Base-by-base conservation (phyloP, 2,329 filamentous ascomycete species). In the Talaromyces sp. region DNA sequence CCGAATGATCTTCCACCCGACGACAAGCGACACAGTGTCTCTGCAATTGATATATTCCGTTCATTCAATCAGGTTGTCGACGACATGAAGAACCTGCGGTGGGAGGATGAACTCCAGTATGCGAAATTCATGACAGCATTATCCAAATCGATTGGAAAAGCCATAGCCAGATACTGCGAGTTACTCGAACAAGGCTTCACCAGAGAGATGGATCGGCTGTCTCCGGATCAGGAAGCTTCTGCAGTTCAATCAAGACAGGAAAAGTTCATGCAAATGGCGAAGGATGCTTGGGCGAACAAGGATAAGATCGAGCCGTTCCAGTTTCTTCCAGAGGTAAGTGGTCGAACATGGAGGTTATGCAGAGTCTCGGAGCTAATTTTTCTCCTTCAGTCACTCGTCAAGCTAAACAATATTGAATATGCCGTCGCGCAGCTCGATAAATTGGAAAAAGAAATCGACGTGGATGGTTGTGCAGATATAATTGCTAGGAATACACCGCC, bases 61-160 rank as follows among this genome's bases (percentile, higher is more conserved):
- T 89, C 96, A 0, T 97, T 98, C 83, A 96, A 93, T 72, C 91
- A 97, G 78, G 91, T 90, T 19, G 88, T 96, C 41, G 90, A 97
- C 68, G 92, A 96, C 72, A 87, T 99, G 63, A 88, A 91, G 62
- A 84, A 92, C 70, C 84, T 99, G 11, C 88, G 93, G 67, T 99
- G 95, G 95, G 90, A 93, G 69, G 92, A 98, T 74, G 92, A 97
- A 72, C 84, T 96, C 43, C 93, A 97, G 69, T 91, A 97, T 74
- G 94, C 95, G 45, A 92, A 93, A 68, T 99, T 99, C 79, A 98
- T 98, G 93, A 99, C 95, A 16, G 88, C 92, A 1, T 82, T 97
- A 16, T 89, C 93, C 14, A 96, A 93, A 72, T 89, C 90, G 0
- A 92, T 98, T 66, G 90, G 93, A 1, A 84, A 86, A 56, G 93